Evolutionary conservation across 164 flowering plant species (phyloP).

Genomic region (Chimonanthus salicifolius): DNA sequence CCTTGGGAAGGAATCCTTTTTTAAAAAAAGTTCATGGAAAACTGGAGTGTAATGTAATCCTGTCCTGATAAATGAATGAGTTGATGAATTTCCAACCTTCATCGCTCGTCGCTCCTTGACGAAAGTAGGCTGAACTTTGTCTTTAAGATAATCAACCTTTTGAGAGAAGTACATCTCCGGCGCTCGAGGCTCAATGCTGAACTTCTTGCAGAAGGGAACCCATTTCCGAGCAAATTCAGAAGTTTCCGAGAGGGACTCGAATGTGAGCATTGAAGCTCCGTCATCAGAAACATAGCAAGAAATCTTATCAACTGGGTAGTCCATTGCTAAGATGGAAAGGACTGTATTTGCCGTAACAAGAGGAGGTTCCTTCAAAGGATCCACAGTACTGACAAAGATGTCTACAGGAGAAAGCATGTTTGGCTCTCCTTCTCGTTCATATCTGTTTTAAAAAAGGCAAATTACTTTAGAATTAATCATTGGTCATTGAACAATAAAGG

Average conservation of each 20-base stretch:
- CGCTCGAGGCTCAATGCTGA: slow-evolving; percentile 82
- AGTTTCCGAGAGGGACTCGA: slow-evolving; percentile 82
- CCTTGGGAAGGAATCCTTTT: too few relatives aligned
- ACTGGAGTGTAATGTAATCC: background rate
- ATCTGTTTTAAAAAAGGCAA: slow-evolving; percentile 30
- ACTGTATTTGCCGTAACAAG: slow-evolving; percentile 82
- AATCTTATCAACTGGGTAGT: slow-evolving; percentile 84
- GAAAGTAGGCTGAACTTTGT: slow-evolving; percentile 92
- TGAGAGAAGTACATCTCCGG: slow-evolving; percentile 87
- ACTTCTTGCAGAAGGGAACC: slow-evolving; percentile 97
- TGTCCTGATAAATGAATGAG: too few relatives aligned
- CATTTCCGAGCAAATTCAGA: slow-evolving; percentile 91
- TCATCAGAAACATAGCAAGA: slow-evolving; percentile 95
- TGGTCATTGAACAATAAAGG: too few relatives aligned
- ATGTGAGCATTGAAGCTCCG: slow-evolving; percentile 92
- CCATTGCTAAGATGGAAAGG: slow-evolving; percentile 82
- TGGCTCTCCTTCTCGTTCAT: slow-evolving; percentile 87
- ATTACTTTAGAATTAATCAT: too few relatives aligned
- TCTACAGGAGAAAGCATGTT: slow-evolving; percentile 77
- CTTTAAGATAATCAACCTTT: slow-evolving; percentile 86
- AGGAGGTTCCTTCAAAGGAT: slow-evolving; percentile 95
- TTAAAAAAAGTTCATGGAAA: too few relatives aligned
- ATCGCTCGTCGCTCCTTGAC: slow-evolving; percentile 92
- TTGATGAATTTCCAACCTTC: slow-evolving; percentile 49
- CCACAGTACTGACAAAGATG: slow-evolving; percentile 89